These are phyloP conservation scores for Cordyceps farinosa DNA, from an alignment of 2,329 filamentous ascomycete species.

Conservation along the genomic window DNA sequence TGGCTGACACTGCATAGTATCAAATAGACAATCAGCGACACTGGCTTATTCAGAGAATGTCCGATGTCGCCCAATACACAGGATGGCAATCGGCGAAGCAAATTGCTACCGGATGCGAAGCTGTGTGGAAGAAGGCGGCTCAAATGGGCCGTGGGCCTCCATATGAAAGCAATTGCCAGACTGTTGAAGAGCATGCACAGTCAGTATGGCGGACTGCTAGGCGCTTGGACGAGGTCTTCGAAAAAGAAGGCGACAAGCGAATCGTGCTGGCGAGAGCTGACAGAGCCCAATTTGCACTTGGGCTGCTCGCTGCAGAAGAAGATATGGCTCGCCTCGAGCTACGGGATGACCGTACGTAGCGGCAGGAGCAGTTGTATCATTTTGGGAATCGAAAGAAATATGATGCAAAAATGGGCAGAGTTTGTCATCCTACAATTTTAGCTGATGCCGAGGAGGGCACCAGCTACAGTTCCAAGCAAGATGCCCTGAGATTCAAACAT, in stretches of 20 bases:
- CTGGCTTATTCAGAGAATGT: constrained; percentile 72
- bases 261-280: constrained; percentile 61
- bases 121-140: constrained; percentile 73
- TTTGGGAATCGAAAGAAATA: background rate
- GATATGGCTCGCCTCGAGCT: constrained; percentile 65
- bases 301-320: constrained; percentile 72
- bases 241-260: constrained; percentile 38
- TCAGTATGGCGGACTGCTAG: constrained; percentile 49
- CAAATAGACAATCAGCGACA: constrained; percentile 66
- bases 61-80: constrained; percentile 72
- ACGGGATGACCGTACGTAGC: constrained; percentile 32
- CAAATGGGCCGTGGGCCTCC: constrained; percentile 68
- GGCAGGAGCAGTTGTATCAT: background rate
- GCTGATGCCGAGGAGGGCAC: background rate
- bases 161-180: constrained; percentile 34
- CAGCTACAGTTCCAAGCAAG: background rate
- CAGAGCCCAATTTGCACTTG: constrained; percentile 71
- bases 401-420: background rate
- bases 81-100: constrained; percentile 83
- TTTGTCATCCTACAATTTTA: background rate
- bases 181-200: constrained; percentile 25
- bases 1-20: constrained; percentile 48
- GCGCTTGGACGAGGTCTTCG: constrained; percentile 50
- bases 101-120: constrained; percentile 81
- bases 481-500: background rate